phyloP scores from a whole-genome alignment of 148 eudicot genomes.

The Amaranthus cruentus region DNA sequence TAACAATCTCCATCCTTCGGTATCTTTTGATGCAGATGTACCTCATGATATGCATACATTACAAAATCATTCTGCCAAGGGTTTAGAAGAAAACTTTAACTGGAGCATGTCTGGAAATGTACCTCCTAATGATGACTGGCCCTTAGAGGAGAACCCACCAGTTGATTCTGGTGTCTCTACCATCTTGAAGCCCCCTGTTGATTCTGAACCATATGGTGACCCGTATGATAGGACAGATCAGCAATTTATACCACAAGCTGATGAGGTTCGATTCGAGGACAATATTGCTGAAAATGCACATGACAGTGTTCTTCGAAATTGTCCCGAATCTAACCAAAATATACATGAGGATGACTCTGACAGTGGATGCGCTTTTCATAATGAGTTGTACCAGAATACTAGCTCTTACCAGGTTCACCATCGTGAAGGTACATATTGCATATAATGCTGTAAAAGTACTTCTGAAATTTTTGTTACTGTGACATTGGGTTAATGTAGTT shows the following conservation, averaged over 20 bases:
- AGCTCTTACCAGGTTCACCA: slow-evolving; percentile 49
- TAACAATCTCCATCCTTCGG: slow-evolving; percentile 32
- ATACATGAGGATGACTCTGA: slow-evolving; percentile 44
- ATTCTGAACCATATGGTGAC: slow-evolving; percentile 45
- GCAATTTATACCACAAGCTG: slow-evolving; percentile 28
- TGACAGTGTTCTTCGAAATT: slow-evolving; percentile 34
- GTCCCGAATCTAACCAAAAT: slow-evolving; percentile 39
- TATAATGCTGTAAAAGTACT: background rate
- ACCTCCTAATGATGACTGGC: slow-evolving; percentile 66
- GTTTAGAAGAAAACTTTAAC: slow-evolving; percentile 30
- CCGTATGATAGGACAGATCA: slow-evolving; percentile 33
- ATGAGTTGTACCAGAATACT: slow-evolving; percentile 44
- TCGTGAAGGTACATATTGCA: slow-evolving; percentile 48
- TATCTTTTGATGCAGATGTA: slow-evolving; percentile 29
- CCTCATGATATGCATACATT: slow-evolving; percentile 34
- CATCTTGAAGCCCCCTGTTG: slow-evolving; percentile 34
- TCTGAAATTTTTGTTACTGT: too few relatives aligned
- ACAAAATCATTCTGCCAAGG: slow-evolving; percentile 38
- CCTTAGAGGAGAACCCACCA: slow-evolving; percentile 60
- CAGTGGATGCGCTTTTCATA: slow-evolving; percentile 46
- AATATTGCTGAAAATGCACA: slow-evolving; percentile 27
- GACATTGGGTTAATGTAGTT: too few relatives aligned
- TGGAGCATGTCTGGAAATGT: slow-evolving; percentile 25
- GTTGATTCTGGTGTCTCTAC: slow-evolving; percentile 29
- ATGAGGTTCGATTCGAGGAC: slow-evolving; percentile 41